Evolutionary conservation across 139 green algal species (phyloP).

Genomic region (Volvox africanus): DNA sequence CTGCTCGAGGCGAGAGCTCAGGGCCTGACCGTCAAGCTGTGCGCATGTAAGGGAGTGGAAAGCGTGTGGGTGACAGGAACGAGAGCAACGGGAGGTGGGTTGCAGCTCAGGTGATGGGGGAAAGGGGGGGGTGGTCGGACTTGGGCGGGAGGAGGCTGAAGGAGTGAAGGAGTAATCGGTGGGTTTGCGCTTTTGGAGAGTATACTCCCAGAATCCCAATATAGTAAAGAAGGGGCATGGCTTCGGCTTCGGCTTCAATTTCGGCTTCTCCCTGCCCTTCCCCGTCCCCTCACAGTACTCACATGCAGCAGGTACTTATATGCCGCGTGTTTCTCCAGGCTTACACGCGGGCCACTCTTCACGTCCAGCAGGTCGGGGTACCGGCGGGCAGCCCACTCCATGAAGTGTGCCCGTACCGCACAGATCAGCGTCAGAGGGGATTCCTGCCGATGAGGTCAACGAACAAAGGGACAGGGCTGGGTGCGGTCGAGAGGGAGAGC

Average conservation of each 20-base stretch:
- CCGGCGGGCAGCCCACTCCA: slow-evolving; percentile 18
- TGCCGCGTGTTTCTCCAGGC: slow-evolving; percentile 20
- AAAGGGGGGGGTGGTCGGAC: neutral
- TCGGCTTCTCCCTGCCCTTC: neutral
- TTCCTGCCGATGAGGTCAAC: neutral
- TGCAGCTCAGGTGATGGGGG: neutral
- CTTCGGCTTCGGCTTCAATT: too few species aligned
- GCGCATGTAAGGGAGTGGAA: neutral
- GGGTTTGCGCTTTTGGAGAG: too few species aligned
- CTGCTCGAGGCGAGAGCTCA: slow-evolving; percentile 51
- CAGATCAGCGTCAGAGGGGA: slow-evolving; percentile 46
- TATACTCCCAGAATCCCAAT: too few species aligned
- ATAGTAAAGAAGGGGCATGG: too few species aligned
- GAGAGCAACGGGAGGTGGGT: neutral
- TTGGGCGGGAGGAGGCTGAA: neutral
- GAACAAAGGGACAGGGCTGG: neutral
- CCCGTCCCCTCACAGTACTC: neutral
- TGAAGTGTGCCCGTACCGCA: slow-evolving; percentile 54
- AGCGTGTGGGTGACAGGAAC: too few species aligned
- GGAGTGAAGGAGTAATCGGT: neutral
- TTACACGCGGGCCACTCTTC: slow-evolving; percentile 27
- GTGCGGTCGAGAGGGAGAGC: neutral
- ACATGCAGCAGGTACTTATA: slow-evolving; percentile 50
- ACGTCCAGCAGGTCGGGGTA: slow-evolving; percentile 42
- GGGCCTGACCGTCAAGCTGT: slow-evolving; percentile 45